Conservation (phyloP, 331 rosid genomes). For the Arachis monticola region DNA sequence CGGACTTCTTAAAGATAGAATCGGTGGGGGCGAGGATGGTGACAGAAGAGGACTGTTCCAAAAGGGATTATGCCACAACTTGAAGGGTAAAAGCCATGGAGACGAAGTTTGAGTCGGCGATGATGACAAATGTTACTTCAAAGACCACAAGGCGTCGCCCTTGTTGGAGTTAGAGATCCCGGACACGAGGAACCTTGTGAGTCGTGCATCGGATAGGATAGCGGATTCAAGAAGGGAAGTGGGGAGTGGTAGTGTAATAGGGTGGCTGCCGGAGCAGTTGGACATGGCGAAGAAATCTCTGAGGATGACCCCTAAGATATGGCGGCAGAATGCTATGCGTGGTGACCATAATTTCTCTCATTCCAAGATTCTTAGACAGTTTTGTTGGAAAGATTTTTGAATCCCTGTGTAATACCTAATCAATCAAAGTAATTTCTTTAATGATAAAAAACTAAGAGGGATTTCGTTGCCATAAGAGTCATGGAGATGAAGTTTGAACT, state of each 20-base stretch:
- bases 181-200: conserved; percentile 67
- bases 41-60: conserved; percentile 57
- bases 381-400: conserved; percentile 65
- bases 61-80: conserved; percentile 22
- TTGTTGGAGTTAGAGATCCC: conserved; percentile 68
- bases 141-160: conserved; percentile 76
- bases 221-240: conserved; percentile 35
- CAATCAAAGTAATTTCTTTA: too few species aligned
- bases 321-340: conserved; percentile 60
- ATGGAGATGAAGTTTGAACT: too few species aligned
- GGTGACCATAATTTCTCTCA: conserved; percentile 82
- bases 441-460: conserved; percentile 29
- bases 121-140: conserved; percentile 52
- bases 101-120: conserved; percentile 54
- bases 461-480: too few species aligned
- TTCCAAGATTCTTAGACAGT: conserved; percentile 62
- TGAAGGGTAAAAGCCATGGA: too few species aligned
- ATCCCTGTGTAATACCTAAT: too few species aligned
- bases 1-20: conserved; percentile 56
- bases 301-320: conserved; percentile 63
- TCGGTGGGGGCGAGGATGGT: conserved; percentile 87
- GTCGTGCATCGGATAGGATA: conserved; percentile 52
- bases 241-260: conserved; percentile 39
- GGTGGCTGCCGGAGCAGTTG: conserved; percentile 84
- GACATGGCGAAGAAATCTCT: conserved; percentile 81